Conservation (phyloP, 2,329 filamentous ascomycete genomes). For the Balansia obtecta region DNA sequence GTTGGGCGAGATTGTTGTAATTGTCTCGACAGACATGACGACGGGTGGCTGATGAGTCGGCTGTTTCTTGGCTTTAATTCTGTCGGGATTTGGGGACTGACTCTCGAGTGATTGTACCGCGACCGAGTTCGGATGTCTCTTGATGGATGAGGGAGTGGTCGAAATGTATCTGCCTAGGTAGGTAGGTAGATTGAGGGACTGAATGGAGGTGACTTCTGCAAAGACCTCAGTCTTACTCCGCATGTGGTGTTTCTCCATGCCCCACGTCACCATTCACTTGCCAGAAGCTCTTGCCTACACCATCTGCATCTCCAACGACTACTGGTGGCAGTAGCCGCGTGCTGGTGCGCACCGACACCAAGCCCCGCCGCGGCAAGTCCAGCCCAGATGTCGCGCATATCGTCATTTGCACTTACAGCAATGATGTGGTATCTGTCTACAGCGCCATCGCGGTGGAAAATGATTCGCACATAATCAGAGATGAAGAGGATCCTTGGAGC, state of each 20-base stretch:
- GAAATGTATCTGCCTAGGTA: not conserved
- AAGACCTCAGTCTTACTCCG: not conserved
- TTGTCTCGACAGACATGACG: constrained; percentile 50
- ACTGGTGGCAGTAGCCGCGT: constrained; percentile 4
- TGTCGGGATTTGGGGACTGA: not conserved
- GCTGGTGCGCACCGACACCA: constrained; percentile 4
- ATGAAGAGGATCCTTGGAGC: too few relatives aligned
- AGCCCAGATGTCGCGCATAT: too few relatives aligned
- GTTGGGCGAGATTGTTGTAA: constrained; percentile 76
- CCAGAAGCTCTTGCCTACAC: not conserved
- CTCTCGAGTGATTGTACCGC: not conserved
- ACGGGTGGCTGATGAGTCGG: constrained; percentile 10
- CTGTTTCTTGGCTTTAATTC: not conserved
- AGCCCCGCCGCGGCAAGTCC: constrained; percentile 5
- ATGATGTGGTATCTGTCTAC: too few relatives aligned
- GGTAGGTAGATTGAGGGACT: not conserved
- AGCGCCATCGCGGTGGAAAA: not conserved
- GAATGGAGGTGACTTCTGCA: not conserved
- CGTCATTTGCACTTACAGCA: too few relatives aligned
- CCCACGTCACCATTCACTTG: not conserved
- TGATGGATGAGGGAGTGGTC: not conserved
- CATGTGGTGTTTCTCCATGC: not conserved
- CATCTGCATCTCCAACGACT: not conserved
- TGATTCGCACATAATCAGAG: too few relatives aligned
- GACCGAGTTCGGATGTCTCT: not conserved